Conservation (phyloP, 225 moss, liverwort and hornwort genomes). For the Lunularia cruciata region DNA sequence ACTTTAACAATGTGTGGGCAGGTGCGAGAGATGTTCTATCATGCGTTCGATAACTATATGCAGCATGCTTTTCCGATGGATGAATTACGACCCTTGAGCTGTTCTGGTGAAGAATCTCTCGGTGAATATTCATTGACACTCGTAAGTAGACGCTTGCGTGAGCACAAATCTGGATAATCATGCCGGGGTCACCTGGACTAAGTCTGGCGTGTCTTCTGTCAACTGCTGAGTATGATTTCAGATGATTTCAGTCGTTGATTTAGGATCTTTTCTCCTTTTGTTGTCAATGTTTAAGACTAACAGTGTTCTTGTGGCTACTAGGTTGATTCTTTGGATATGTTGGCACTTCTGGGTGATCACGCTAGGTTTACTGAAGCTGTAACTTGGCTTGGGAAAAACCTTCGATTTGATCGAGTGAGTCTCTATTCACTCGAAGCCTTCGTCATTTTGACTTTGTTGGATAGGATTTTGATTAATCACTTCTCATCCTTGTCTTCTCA, state of each 20-base stretch:
- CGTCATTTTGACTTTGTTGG: too few species aligned
- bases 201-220: not conserved
- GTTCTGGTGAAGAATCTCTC: slow-evolving; percentile 89
- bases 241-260: not conserved
- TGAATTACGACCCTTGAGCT: slow-evolving; percentile 88
- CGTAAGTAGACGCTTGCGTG: slow-evolving; percentile 40
- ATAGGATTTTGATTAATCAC: too few species aligned
- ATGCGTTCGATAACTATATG: slow-evolving; percentile 95
- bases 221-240: not conserved
- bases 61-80: slow-evolving; percentile 89
- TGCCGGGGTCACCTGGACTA: too few species aligned
- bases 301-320: slow-evolving; percentile 21
- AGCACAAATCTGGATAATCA: too few species aligned
- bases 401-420: slow-evolving; percentile 71
- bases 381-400: slow-evolving; percentile 75
- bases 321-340: slow-evolving; percentile 98
- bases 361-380: slow-evolving; percentile 70
- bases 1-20: slow-evolving; percentile 23
- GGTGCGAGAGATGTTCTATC: slow-evolving; percentile 95
- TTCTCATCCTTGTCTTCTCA: too few species aligned
- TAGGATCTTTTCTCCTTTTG: too few species aligned
- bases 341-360: slow-evolving; percentile 82
- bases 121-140: slow-evolving; percentile 87
- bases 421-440: not conserved
- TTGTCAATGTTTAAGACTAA: not conserved